Percentiles rank a stretch among this genome's conserved stretches.
These are phyloP conservation scores for Colletotrichum musae DNA, from an alignment of 2,329 filamentous ascomycete species.

Conservation along the genomic window DNA sequence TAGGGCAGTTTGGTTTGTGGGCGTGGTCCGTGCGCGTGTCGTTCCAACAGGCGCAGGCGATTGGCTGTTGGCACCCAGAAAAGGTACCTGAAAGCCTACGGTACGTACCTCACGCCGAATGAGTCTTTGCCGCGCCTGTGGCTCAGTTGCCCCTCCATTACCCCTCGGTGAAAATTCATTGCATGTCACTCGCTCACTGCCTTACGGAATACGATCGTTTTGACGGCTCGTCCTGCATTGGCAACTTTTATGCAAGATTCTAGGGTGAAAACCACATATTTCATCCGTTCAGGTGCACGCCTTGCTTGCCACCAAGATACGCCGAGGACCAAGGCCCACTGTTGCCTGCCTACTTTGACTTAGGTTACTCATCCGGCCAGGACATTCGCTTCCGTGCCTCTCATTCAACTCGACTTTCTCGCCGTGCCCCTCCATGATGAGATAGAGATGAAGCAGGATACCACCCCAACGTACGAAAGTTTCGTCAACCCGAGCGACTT, in stretches of 20 bases:
- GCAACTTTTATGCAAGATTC: constrained; percentile 29
- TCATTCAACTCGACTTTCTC: constrained; percentile 30
- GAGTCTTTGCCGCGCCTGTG: constrained; percentile 29
- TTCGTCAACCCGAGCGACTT: constrained; percentile 54
- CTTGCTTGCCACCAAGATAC: constrained; percentile 17
- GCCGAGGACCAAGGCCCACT: constrained; percentile 15
- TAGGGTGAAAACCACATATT: background rate
- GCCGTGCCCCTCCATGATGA: constrained; percentile 37
- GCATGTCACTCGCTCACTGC: constrained; percentile 20
- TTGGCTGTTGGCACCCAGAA: constrained; percentile 16
- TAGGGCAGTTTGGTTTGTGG: constrained; percentile 34
- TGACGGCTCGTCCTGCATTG: constrained; percentile 18
- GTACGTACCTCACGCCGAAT: constrained; percentile 7
- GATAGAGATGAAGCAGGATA: constrained; percentile 39
- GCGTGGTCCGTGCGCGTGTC: constrained; percentile 30
- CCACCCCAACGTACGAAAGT: constrained; percentile 37
- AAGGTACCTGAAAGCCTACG: background rate
- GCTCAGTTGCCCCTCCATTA: constrained; percentile 2
- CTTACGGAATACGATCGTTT: background rate
- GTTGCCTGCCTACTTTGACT: background rate
- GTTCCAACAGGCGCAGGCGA: constrained; percentile 31
- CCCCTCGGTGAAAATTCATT: constrained; percentile 33
- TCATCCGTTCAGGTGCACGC: constrained; percentile 7
- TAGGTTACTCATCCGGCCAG: constrained; percentile 8
- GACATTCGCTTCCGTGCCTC: constrained; percentile 33